These are phyloP conservation scores for Trypanosoma platydactyli DNA, from an alignment of 208 protist genomes.

Conservation along the genomic window DNA sequence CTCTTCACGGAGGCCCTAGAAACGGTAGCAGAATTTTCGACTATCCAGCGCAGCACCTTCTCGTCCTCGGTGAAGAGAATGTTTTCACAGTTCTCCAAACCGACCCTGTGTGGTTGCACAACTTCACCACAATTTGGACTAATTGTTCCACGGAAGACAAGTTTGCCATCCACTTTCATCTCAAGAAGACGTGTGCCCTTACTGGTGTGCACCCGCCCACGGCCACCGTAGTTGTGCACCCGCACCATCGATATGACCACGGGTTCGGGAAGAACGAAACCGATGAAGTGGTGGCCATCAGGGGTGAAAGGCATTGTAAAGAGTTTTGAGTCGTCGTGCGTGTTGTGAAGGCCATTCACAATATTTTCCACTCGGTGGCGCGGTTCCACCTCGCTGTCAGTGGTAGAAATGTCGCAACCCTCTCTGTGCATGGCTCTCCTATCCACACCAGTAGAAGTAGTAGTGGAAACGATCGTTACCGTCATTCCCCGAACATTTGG, in stretches of 20 bases:
- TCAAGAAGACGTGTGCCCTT: conserved; percentile 84
- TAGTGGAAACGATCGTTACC: background rate
- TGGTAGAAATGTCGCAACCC: background rate
- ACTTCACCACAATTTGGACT: conserved; percentile 47
- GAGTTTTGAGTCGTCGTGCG: conserved; percentile 84
- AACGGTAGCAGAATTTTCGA: conserved; percentile 3
- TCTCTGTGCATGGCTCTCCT: background rate
- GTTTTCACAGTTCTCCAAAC: conserved; percentile 68
- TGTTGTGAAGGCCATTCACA: conserved; percentile 72
- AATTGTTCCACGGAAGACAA: conserved; percentile 86
- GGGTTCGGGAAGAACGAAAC: conserved; percentile 58
- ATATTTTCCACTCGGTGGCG: conserved; percentile 68
- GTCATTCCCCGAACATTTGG: background rate
- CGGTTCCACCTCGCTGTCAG: conserved; percentile 26
- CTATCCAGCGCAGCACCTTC: conserved; percentile 29
- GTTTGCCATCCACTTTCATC: conserved; percentile 67
- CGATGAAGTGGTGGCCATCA: conserved; percentile 62
- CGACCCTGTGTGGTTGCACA: conserved; percentile 21
- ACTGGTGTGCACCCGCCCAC: conserved; percentile 81
- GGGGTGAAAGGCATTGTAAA: conserved; percentile 82
- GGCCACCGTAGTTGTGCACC: conserved; percentile 91
- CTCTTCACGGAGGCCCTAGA: background rate
- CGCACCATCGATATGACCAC: conserved; percentile 77
- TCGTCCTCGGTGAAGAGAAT: conserved; percentile 66
- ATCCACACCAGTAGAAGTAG: background rate